These are phyloP conservation scores for Cucumis variabilis DNA, from an alignment of 331 rosid genomes.

Conservation along the genomic window DNA sequence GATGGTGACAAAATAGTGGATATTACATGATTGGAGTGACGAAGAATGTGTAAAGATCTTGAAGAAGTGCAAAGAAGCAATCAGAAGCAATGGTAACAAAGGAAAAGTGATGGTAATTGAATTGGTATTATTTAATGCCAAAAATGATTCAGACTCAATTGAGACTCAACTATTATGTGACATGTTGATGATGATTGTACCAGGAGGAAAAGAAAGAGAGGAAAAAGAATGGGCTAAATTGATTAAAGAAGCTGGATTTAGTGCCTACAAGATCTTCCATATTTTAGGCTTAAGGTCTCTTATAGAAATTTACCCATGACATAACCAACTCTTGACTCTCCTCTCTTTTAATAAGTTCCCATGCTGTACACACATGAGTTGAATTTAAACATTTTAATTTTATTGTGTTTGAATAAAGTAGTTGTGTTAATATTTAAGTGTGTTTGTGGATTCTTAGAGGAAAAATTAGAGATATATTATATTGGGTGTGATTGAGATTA, in stretches of 20 bases:
- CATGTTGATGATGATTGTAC: constrained; percentile 41
- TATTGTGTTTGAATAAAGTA: background rate
- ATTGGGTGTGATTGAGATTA: too few relatives aligned
- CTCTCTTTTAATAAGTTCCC: too few relatives aligned
- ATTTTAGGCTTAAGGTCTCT: constrained; percentile 42
- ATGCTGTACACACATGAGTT: background rate
- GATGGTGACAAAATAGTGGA: too few relatives aligned
- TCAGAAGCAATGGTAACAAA: too few relatives aligned
- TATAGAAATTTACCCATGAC: constrained; percentile 43
- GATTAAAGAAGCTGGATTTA: constrained; percentile 40
- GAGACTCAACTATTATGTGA: constrained; percentile 46
- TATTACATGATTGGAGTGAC: too few relatives aligned
- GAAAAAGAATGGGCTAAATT: constrained; percentile 53
- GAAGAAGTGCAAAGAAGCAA: too few relatives aligned
- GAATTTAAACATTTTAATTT: too few relatives aligned
- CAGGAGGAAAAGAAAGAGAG: constrained; percentile 40
- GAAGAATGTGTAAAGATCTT: too few relatives aligned
- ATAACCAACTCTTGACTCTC: background rate
- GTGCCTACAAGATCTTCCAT: constrained; percentile 38
- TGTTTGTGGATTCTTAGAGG: too few relatives aligned
- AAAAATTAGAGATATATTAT: too few relatives aligned
- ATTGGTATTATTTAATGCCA: too few relatives aligned
- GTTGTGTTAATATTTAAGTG: background rate
- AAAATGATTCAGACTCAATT: background rate
- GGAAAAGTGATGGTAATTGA: too few relatives aligned